phyloP scores from a whole-genome alignment of 2,329 filamentous ascomycete species.

The Cryphonectria nitschkei region DNA sequence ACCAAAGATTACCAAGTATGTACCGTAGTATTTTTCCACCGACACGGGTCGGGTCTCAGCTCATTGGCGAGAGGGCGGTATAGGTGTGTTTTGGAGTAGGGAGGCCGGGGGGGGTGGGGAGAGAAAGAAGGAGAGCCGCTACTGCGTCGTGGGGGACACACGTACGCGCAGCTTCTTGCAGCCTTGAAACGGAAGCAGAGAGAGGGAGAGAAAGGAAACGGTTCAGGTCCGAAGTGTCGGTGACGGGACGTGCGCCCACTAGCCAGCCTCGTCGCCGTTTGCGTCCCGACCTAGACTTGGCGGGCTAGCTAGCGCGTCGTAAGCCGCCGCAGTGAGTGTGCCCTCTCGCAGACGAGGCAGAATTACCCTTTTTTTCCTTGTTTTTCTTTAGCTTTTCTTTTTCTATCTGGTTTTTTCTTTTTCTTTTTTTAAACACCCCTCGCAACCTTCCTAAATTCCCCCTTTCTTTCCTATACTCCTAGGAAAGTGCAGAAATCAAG shows the following conservation, averaged over 20 bases:
- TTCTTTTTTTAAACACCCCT: too few species aligned
- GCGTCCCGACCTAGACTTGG: not conserved
- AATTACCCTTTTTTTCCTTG: not conserved
- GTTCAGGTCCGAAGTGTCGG: conserved; percentile 5
- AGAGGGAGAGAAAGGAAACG: not conserved
- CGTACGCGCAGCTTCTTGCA: not conserved
- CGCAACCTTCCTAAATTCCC: too few species aligned
- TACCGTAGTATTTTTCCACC: not conserved
- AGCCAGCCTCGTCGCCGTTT: not conserved
- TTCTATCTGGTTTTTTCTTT: not conserved
- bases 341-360: not conserved
- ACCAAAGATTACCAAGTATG: not conserved
- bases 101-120: too few species aligned
- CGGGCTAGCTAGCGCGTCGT: not conserved
- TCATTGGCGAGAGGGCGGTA: not conserved
- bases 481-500: not conserved
- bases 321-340: not conserved
- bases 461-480: not conserved
- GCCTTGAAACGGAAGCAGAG: not conserved
- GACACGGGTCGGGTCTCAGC: not conserved
- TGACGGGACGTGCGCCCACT: not conserved
- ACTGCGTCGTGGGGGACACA: conserved; percentile 1
- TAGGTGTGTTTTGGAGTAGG: not conserved
- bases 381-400: not conserved
- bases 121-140: not conserved